A percentile compares a stretch with the other conserved stretches of the same genome.
These are phyloP conservation scores for Dactylis glomerata DNA, from an alignment of 176 grass and related monocot genomes.

Conservation along the genomic window DNA sequence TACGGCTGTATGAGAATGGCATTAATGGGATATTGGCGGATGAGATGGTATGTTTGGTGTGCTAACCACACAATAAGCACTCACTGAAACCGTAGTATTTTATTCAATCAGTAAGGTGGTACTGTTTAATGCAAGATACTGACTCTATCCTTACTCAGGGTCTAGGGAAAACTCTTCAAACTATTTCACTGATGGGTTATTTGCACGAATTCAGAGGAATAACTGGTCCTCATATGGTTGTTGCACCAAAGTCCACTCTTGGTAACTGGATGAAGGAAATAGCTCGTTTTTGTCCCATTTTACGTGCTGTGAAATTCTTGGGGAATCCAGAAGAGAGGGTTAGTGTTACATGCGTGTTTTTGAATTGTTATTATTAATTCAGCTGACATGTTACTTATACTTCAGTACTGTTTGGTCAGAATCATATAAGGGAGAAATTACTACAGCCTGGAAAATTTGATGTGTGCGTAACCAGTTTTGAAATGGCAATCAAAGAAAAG, in stretches of 20 bases:
- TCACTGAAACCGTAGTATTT: neutral
- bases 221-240: conserved; percentile 96
- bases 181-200: conserved; percentile 92
- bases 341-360: conserved; percentile 1
- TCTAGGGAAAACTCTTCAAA: conserved; percentile 99
- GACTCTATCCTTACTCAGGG: conserved; percentile 48
- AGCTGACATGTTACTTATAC: conserved; percentile 15
- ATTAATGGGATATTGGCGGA: conserved; percentile 99
- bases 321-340: conserved; percentile 99
- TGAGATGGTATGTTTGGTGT: conserved; percentile 83
- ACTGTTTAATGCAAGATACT: conserved; percentile 1
- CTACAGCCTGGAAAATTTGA: conserved; percentile 84
- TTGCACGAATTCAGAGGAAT: conserved; percentile 93
- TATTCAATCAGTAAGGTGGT: neutral
- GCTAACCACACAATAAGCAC: neutral
- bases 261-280: conserved; percentile 99
- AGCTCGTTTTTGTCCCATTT: conserved; percentile 81
- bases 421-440: conserved; percentile 82
- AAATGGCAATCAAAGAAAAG: conserved; percentile 88
- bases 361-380: neutral
- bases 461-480: conserved; percentile 83
- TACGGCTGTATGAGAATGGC: conserved; percentile 93
- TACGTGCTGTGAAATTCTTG: conserved; percentile 85
- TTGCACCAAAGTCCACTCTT: conserved; percentile 98
- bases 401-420: conserved; percentile 41